Base-by-base conservation (phyloP, 2,329 filamentous ascomycete genomes). In the Penicillium sp. region DNA sequence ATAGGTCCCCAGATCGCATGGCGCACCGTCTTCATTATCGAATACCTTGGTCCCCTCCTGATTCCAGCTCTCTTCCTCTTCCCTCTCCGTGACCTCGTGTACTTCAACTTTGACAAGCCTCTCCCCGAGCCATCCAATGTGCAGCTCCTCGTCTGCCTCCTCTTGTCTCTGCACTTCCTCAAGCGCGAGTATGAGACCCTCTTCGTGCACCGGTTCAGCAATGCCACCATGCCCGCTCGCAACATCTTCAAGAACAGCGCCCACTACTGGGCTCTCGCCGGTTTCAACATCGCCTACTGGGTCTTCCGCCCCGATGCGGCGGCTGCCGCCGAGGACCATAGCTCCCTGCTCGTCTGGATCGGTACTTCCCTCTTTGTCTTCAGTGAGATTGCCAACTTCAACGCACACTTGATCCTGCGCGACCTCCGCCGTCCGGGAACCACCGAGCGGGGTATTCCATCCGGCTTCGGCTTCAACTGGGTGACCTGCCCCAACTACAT, bases 401-500 rank as follows among this genome's bases (percentile, higher is more conserved):
- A 83, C 54, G 83, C 90, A 1, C 93, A 98, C 71, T 68, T 85
- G 58, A 85, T 88, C 46, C 79, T 98, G 25, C 83, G 86, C 27
- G 79, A 81, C 52, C 79, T 98, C 53, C 84, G 93, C 43, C 84
- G 83, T 48, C 77, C 81, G 0, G 90, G 90, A 47, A 86, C 85
- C 56, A 91, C 86, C 1, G 89, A 94, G 67, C 81, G 91, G 50
- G 90, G 89, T 59, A 94, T 98, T 54, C 93, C 93, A 1, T 76
- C 76, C 48, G 93, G 93, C 26, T 82, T 91, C 49, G 88, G 90
- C 28, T 97, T 96, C 70, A 77, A 75, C 55, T 72, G 88, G 33
- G 91, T 98, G 45, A 98, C 93, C 9, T 95, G 90, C 74, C 93
- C 93, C 37, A 98, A 98, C 75, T 98, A 98, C 76, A 82, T 95